Evolutionary conservation across 441 rosid species (phyloP).

Genomic region (Aleurites moluccanus): DNA sequence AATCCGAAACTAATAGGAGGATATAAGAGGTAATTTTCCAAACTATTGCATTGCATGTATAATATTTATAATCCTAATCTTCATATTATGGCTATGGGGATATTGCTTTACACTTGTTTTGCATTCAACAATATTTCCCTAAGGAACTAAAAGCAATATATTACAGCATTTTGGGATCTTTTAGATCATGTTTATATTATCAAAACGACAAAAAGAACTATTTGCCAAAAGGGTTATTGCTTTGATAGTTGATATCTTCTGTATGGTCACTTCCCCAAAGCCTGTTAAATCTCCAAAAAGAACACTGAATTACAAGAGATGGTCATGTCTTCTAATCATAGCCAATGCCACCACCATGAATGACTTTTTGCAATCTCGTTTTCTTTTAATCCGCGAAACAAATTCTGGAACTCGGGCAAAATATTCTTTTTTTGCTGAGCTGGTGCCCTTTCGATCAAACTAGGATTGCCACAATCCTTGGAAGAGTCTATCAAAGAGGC

Average conservation of each 20-base stretch:
- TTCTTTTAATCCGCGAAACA: background rate
- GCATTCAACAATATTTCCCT: background rate
- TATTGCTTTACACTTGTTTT: background rate
- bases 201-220: background rate
- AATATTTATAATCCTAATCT: background rate
- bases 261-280: background rate
- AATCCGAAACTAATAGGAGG: background rate
- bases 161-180: background rate
- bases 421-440: background rate
- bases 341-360: background rate
- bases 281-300: background rate
- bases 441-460: background rate
- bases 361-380: background rate
- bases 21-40: background rate
- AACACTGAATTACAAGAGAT: background rate
- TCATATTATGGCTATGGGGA: background rate
- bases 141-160: background rate
- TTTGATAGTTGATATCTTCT: background rate
- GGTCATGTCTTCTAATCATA: background rate
- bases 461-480: background rate
- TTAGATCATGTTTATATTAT: background rate
- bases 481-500: background rate
- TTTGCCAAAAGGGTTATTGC: too few species aligned
- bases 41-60: background rate
- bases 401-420: background rate